A percentile compares a stretch with the other conserved stretches of the same genome.
These are phyloP conservation scores for Diaporthe ilicicola DNA, from an alignment of 2,329 filamentous ascomycete species.

Conservation along the genomic window DNA sequence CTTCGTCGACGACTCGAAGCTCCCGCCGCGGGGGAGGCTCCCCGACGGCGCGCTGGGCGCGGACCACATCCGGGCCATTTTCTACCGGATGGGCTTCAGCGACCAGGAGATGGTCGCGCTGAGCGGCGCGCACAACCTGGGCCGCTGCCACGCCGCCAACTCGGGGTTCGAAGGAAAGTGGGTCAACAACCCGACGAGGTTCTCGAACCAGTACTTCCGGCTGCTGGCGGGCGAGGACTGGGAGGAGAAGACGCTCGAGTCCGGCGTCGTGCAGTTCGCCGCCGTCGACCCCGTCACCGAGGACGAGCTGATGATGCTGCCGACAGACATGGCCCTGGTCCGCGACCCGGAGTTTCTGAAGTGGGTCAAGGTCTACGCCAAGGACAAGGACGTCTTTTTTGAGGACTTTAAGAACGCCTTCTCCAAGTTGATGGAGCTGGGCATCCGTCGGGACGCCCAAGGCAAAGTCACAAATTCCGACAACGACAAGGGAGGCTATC, in stretches of 20 bases:
- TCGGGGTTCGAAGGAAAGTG: conserved; percentile 57
- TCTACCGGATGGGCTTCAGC: conserved; percentile 96
- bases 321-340: conserved; percentile 68
- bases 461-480: conserved; percentile 64
- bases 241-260: conserved; percentile 59
- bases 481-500: conserved; percentile 56
- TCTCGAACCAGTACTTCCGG: conserved; percentile 48
- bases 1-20: conserved; percentile 66
- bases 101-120: conserved; percentile 96
- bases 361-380: conserved; percentile 67
- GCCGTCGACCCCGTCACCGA: conserved; percentile 64
- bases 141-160: conserved; percentile 66
- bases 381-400: conserved; percentile 70
- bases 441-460: conserved; percentile 62
- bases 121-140: conserved; percentile 84
- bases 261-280: conserved; percentile 65
- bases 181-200: conserved; percentile 48
- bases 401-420: conserved; percentile 67
- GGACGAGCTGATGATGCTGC: conserved; percentile 73
- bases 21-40: conserved; percentile 66
- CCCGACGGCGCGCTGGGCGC: conserved; percentile 82
- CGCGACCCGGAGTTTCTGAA: conserved; percentile 60
- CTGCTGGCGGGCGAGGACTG: conserved; percentile 44
- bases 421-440: conserved; percentile 68
- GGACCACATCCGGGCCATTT: conserved; percentile 88